Evolutionary conservation across 73 alveolate species (phyloP).

Genomic region (Breviolum minutum): DNA sequence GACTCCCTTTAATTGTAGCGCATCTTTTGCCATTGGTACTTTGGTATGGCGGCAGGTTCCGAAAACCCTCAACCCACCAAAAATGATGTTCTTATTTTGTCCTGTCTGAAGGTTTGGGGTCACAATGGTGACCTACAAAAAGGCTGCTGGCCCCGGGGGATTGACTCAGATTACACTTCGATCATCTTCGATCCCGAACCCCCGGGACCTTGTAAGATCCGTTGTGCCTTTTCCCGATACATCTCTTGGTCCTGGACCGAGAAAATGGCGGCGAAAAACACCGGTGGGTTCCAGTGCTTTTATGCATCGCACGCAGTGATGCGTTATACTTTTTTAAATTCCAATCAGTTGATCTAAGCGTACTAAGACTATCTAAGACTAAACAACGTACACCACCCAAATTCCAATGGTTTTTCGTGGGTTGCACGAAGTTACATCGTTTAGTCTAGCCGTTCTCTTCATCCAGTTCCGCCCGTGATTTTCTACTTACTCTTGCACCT

Average conservation of each 20-base stretch:
- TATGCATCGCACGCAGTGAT: no score
- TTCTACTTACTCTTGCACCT: background rate
- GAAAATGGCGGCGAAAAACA: background rate
- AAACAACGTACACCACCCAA: background rate
- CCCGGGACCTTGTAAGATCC: constrained; percentile 40
- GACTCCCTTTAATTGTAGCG: background rate
- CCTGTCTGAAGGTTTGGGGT: background rate
- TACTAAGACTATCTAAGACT: background rate
- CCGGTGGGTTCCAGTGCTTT: background rate
- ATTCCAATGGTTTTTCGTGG: background rate
- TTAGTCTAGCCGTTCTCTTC: background rate
- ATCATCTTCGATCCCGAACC: background rate
- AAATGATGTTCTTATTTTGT: background rate
- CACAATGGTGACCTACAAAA: background rate
- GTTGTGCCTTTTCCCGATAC: constrained; percentile 83
- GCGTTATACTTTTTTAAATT: no score
- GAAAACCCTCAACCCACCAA: background rate
- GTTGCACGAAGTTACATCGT: background rate
- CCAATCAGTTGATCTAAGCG: no score
- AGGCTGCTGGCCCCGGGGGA: background rate
- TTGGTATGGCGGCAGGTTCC: background rate
- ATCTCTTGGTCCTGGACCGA: constrained; percentile 42
- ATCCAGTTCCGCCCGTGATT: background rate
- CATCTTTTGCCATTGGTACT: background rate
- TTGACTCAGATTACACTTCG: background rate